Evolutionary conservation across 257 asterid species (phyloP), one percentile per base, ranked within the genome.

Genomic region (Solanum sitiens): DNA sequence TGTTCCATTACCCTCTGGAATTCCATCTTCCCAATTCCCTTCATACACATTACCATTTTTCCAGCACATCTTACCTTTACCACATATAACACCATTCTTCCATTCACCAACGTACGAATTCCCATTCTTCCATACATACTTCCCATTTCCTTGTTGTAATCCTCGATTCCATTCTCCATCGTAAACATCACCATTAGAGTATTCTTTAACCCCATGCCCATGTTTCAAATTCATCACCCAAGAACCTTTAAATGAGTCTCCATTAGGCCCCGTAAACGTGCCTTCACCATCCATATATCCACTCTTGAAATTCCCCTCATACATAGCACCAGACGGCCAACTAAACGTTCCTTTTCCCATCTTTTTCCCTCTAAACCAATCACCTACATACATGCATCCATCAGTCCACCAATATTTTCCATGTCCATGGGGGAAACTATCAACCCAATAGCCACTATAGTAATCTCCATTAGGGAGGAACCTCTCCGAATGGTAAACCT

Each of bases 401-500:
- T 86, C 88, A 11, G 88, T 86, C 88, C 88, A 86, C 88, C 88
- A 86, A 77, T 86, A 86, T 61, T 86, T 86, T 9, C 88, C 88
- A 10, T 47, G 82, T 27, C 88, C 88, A 77, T 86, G 88, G 47
- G 88, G 88, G 35, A 77, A 75, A 15, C 75, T 77, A 30, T 86
- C 88, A 6, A 77, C 88, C 84, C 88, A 86, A 56, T 86, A 77
- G 20, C 88, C 88, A 15, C 83, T 86, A 27, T 86, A 86, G 84
- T 86, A 86, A 47, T 86, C 88, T 59, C 88, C 88, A 42, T 86
- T 86, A 15, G 88, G 67, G 32, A 86, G 88, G 82, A 86, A 86
- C 40, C 80, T 86, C 70, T 86, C 88, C 5, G 88, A 56, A 59
- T 72, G 88, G 12, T 86, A 86, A 59, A 86, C 83, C 50, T 86